phyloP scores from a whole-genome alignment of 2,329 filamentous ascomycete genomes.

The Ophiostoma himal-ulmi region DNA sequence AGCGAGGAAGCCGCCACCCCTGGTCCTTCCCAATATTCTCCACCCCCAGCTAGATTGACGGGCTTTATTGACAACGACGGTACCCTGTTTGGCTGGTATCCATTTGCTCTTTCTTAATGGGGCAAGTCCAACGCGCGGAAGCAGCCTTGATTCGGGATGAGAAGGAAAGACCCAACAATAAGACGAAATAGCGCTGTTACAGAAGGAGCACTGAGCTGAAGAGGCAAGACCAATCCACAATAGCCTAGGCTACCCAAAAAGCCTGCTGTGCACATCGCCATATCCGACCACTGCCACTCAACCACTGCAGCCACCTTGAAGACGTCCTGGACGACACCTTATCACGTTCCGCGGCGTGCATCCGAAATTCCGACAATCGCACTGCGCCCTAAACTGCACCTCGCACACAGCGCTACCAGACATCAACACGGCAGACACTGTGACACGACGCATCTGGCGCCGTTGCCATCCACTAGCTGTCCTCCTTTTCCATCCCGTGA shows the following conservation, averaged over 20 bases:
- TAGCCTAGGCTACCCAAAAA: background rate
- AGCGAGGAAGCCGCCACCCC: constrained; percentile 15
- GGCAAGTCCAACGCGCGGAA: constrained; percentile 16
- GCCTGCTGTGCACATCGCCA: constrained; percentile 13
- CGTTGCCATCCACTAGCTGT: background rate
- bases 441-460: constrained; percentile 1
- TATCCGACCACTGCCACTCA: background rate
- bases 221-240: background rate
- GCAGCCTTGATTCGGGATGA: constrained; percentile 9
- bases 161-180: constrained; percentile 10
- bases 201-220: background rate
- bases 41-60: constrained; percentile 9
- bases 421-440: background rate
- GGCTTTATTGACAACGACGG: constrained; percentile 15
- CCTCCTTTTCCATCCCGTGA: constrained; percentile 6
- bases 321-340: constrained; percentile 8
- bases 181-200: background rate
- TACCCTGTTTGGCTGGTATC: constrained; percentile 16
- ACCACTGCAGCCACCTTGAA: background rate
- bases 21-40: constrained; percentile 14
- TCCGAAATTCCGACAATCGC: constrained; percentile 17
- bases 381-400: constrained; percentile 13
- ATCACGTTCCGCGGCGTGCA: constrained; percentile 10
- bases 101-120: background rate
- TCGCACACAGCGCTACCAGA: constrained; percentile 3